Evolutionary conservation across 2,329 filamentous ascomycete genomes (phyloP), one percentile per base, ranked within the genome.

Genomic region (Epichloe gansuensis): DNA sequence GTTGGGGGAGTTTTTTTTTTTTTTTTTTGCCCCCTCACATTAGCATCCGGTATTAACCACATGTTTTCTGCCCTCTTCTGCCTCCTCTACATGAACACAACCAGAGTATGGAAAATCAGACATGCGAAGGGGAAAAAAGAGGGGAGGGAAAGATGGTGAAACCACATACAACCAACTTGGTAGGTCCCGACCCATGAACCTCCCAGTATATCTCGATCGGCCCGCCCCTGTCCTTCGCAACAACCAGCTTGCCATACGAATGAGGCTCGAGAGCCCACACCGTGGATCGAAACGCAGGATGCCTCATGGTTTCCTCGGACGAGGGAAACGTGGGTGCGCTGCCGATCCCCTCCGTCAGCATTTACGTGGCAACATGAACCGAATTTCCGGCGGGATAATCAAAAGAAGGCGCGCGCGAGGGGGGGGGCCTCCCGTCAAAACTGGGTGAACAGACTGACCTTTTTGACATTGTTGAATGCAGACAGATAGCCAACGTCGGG

Each of bases 191-290:
- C 52, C 89, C 87, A 70, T 95, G 88, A 47, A 93, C 73, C 67
- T 93, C 86, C 75, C 87, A 94, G 50, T 80, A 74, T 50, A 95
- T 80, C 45, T 85, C 77, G 57, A 94, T 71, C 21, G 87, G 88
- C 2, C 87, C 88, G 56, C 88, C 85, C 59, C 86, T 77, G 39
- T 71, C 78, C 51, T 76, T 72, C n/a, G 84, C 88, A 31, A 87
- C 86, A 2, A 78, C 68, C 6, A 80, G 62, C 43, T 74, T 75
- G 4, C 83, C 87, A 48, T 76, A 73, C 41, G 73, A 72, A 47
- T 81, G 75, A 5, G 88, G 83, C 59, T 81, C 75, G 23, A 94
- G 77, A 31, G 78, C 72, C 84, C 84, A 90, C 66, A 82, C 72
- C 2, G 80, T 77, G 47, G 84, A 77, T 4, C 75, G 70, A 60